A percentile compares a stretch with the other conserved stretches of the same genome.
These are phyloP conservation scores for Aspergillus sp. DNA, from an alignment of 2,329 filamentous ascomycete species.

Conservation along the genomic window DNA sequence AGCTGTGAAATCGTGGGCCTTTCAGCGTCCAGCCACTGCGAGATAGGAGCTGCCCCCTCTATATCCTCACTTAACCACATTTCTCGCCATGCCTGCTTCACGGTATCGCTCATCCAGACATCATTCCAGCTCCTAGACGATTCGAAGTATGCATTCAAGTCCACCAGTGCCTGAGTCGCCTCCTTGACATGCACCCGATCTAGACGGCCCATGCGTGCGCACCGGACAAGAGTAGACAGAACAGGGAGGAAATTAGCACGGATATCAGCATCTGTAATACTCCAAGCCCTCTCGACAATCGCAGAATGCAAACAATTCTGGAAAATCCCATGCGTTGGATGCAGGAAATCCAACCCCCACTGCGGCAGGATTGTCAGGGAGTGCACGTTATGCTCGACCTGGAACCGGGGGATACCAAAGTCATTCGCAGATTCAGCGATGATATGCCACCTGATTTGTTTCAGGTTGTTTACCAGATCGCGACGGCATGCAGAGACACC, in stretches of 20 bases:
- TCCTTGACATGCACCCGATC: conserved; percentile 43
- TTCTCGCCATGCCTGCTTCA: conserved; percentile 46
- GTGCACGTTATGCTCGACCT: conserved; percentile 55
- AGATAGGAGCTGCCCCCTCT: conserved; percentile 32
- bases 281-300: conserved; percentile 40
- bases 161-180: conserved; percentile 48
- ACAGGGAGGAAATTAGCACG: conserved; percentile 53
- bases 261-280: conserved; percentile 47
- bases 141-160: conserved; percentile 51
- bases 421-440: conserved; percentile 56
- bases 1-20: conserved; percentile 35
- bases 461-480: conserved; percentile 54
- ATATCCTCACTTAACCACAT: conserved; percentile 48
- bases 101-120: conserved; percentile 48
- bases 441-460: conserved; percentile 54
- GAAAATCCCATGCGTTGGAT: conserved; percentile 54
- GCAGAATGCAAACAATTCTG: conserved; percentile 53
- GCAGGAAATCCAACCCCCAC: conserved; percentile 55
- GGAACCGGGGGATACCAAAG: conserved; percentile 55
- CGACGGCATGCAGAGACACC: conserved; percentile 57
- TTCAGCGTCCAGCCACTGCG: conserved; percentile 37
- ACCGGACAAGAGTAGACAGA: conserved; percentile 49
- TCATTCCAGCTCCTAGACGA: conserved; percentile 47
- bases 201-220: conserved; percentile 48
- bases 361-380: conserved; percentile 55